These are phyloP conservation scores for Plenodomus lindquistii DNA, from an alignment of 2,329 filamentous ascomycete genomes.

Conservation along the genomic window DNA sequence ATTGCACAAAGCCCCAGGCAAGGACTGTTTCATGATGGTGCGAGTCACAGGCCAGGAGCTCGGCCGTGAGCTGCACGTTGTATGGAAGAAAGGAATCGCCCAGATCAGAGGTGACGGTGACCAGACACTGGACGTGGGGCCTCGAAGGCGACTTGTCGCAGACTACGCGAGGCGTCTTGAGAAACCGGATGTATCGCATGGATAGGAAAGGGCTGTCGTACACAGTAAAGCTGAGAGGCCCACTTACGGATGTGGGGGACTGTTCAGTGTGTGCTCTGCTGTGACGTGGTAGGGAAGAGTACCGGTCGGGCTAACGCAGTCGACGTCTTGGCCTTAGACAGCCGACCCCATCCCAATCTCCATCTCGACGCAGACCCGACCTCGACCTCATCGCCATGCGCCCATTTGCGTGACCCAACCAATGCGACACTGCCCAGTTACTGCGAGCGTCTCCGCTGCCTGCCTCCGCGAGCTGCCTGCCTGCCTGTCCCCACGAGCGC, in stretches of 20 bases:
- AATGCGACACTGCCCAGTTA: background rate
- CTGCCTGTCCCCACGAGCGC: no score
- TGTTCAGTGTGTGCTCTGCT: no score
- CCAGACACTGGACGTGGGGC: constrained; percentile 41
- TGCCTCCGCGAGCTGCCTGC: no score
- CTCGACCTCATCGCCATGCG: constrained; percentile 3
- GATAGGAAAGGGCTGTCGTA: no score
- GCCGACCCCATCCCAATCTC: no score
- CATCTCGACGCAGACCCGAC: no score
- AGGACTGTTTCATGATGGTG: constrained; percentile 39
- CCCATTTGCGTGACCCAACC: constrained; percentile 5
- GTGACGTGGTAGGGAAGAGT: no score
- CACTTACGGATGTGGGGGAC: no score
- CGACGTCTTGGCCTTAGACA: no score
- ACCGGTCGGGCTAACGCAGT: no score
- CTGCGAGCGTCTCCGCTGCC: constrained; percentile 18
- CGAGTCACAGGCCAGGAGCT: constrained; percentile 34
- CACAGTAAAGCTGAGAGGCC: no score
- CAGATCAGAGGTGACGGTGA: constrained; percentile 71
- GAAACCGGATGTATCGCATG: constrained; percentile 66
- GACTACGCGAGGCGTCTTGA: constrained; percentile 62
- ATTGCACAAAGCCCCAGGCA: constrained; percentile 49
- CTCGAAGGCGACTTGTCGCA: constrained; percentile 34
- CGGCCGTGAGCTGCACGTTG: constrained; percentile 50
- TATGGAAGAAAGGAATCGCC: constrained; percentile 65